Percentiles rank a stretch among this genome's conserved stretches.
phyloP scores from a whole-genome alignment of 2,329 filamentous ascomycete species.

The Botryotinia globosa region DNA sequence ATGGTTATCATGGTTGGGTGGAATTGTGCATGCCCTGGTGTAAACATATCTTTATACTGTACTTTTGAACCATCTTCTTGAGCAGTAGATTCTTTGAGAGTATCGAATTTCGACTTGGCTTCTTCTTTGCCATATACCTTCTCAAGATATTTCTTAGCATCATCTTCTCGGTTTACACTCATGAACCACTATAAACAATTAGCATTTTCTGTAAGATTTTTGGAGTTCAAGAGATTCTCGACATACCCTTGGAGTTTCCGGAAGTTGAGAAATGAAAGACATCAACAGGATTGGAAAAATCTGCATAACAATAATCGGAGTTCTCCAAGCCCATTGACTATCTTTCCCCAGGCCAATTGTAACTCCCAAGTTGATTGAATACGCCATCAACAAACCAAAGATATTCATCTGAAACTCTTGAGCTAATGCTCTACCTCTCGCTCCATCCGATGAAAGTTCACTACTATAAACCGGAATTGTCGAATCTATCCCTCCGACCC shows the following conservation, averaged over 20 bases:
- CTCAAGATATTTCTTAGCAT: conserved; percentile 49
- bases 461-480: conserved; percentile 60
- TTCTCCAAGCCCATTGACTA: conserved; percentile 60
- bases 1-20: conserved; percentile 59
- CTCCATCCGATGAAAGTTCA: conserved; percentile 55
- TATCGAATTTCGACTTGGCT: conserved; percentile 48
- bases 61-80: conserved; percentile 46
- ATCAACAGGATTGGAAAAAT: conserved; percentile 54
- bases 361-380: conserved; percentile 55
- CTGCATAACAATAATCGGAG: conserved; percentile 61
- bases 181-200: conserved; percentile 47
- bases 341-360: conserved; percentile 53
- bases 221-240: background rate
- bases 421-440: conserved; percentile 55
- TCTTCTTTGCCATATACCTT: conserved; percentile 50
- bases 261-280: conserved; percentile 50
- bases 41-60: conserved; percentile 57
- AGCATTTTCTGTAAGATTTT: background rate
- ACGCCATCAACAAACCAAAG: conserved; percentile 59
- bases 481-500: conserved; percentile 58
- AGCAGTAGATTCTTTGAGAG: conserved; percentile 50
- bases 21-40: conserved; percentile 52
- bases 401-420: conserved; percentile 66
- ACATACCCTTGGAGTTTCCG: conserved; percentile 50
- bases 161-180: conserved; percentile 48